A percentile compares a stretch with the other conserved stretches of the same genome.
Conservation (phyloP, 176 grass and related monocot species). For the Oryza glaberrima region DNA sequence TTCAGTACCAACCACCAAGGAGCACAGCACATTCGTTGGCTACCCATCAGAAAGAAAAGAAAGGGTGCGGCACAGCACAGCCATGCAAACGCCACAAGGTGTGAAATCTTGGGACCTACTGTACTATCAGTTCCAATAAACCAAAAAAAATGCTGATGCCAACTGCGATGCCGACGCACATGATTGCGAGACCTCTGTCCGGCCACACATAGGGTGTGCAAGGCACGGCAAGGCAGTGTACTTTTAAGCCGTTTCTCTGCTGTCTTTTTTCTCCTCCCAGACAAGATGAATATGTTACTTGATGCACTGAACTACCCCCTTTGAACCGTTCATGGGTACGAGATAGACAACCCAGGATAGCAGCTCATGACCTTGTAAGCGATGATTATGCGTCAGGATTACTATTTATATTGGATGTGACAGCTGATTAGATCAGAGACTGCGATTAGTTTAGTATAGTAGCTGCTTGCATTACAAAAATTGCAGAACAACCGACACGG, state of each 20-base stretch:
- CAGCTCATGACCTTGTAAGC: background rate
- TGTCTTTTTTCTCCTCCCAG: background rate
- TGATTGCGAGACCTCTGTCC: background rate
- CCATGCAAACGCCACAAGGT: background rate
- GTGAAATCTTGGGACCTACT: constrained; percentile 1
- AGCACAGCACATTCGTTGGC: background rate
- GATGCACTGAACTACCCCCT: background rate
- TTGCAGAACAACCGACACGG: background rate
- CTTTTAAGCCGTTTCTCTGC: background rate
- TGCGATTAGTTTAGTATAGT: background rate
- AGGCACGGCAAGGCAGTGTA: background rate
- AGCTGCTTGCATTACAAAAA: background rate
- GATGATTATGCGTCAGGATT: background rate
- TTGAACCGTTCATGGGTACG: constrained; percentile 4
- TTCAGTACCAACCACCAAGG: background rate
- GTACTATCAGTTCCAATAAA: background rate
- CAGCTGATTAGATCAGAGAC: background rate
- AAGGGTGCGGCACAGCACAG: background rate
- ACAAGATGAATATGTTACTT: background rate
- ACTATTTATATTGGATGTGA: constrained; percentile 6
- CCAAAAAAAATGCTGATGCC: background rate
- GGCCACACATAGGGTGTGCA: background rate
- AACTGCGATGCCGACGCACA: constrained; percentile 9
- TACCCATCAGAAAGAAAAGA: background rate
- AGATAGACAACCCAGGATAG: background rate